A percentile compares a stretch with the other conserved stretches of the same genome.
Evolutionary conservation across 2,329 filamentous ascomycete genomes (phyloP).

Genomic region (Penicillium sp.): DNA sequence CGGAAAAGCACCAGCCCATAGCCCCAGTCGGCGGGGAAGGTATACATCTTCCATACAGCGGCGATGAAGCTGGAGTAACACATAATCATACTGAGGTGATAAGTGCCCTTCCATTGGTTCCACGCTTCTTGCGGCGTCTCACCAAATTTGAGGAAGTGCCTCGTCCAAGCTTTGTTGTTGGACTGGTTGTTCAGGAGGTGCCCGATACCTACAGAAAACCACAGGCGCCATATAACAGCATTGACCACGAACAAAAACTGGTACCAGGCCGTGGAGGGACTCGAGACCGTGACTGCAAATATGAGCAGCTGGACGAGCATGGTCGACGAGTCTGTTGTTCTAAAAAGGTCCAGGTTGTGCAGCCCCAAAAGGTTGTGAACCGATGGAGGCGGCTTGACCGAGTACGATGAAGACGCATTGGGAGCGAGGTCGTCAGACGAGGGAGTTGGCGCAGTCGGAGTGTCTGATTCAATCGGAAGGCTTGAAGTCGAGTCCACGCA

Average conservation of each 20-base stretch:
- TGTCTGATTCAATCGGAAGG: slow-evolving; percentile 31
- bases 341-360: slow-evolving; percentile 81
- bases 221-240: slow-evolving; percentile 78
- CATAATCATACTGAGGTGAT: slow-evolving; percentile 87
- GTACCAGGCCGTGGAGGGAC: slow-evolving; percentile 71
- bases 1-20: slow-evolving; percentile 82
- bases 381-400: slow-evolving; percentile 57
- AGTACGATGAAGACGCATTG: slow-evolving; percentile 42
- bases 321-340: slow-evolving; percentile 78
- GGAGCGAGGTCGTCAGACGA: slow-evolving; percentile 36
- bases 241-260: slow-evolving; percentile 78
- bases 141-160: slow-evolving; percentile 95
- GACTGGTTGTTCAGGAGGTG: slow-evolving; percentile 83
- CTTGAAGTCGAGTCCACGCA: slow-evolving; percentile 31
- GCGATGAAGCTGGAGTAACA: slow-evolving; percentile 85
- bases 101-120: slow-evolving; percentile 96
- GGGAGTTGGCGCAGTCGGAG: slow-evolving; percentile 33
- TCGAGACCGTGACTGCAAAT: slow-evolving; percentile 67
- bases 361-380: slow-evolving; percentile 82
- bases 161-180: slow-evolving; percentile 87
- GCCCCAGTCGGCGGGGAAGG: slow-evolving; percentile 77
- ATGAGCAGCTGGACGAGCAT: slow-evolving; percentile 74
- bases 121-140: slow-evolving; percentile 88
- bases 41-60: slow-evolving; percentile 95
- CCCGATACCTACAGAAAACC: slow-evolving; percentile 87